Evolutionary conservation across 805 yeast genomes (phyloP), one percentile per base, ranked within the genome.

Genomic region (Soucietia sequanensis): DNA sequence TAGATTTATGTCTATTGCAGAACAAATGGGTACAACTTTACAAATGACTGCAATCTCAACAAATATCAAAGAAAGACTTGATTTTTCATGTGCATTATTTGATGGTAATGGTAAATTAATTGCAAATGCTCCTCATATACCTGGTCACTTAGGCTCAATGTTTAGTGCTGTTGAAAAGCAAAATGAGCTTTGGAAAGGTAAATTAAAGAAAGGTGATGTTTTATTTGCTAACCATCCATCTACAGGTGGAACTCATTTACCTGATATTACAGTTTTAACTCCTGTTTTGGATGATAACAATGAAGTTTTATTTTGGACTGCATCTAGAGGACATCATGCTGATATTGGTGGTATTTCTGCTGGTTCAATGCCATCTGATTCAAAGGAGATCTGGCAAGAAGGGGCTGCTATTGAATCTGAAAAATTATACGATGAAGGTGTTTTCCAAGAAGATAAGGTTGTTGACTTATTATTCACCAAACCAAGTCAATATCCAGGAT

Each of bases 1-100:
- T 56, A 67, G 95, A 41, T 86, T 86, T 56, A 85, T 86, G 91
- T 88, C 87, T 43, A 85, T 87, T 56, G 95, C 95, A 6, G 95
- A 86, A 47, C 91, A 84, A 52, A 86, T 86, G 95, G 91, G 95
- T 24, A 75, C 75, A 23, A 82, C 90, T 4, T 65, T 86, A 36
- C 84, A 84, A 44, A 82, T 83, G 58, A 86, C 93, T 0, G 72
- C 91, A 2, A 88, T 86, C 7, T 80, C 88, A 4, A 84, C 90
- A 2, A 86, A 86, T 50, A 90, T 86, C 25, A 86, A 86, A 52
- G 95, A 86, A 53, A 66, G 95, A 34, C 62, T 85, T 23, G 95
- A 86, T 55, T 86, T 83, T 56, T 82, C 90, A 20, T 86, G 95
- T 65, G 95, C 95, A 2, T 58, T 86, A 15, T 86, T 86, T 54